Percentiles rank a stretch among this genome's conserved stretches.
Conservation (phyloP, 257 asterid genomes). For the Nyctanthes arbortristis region DNA sequence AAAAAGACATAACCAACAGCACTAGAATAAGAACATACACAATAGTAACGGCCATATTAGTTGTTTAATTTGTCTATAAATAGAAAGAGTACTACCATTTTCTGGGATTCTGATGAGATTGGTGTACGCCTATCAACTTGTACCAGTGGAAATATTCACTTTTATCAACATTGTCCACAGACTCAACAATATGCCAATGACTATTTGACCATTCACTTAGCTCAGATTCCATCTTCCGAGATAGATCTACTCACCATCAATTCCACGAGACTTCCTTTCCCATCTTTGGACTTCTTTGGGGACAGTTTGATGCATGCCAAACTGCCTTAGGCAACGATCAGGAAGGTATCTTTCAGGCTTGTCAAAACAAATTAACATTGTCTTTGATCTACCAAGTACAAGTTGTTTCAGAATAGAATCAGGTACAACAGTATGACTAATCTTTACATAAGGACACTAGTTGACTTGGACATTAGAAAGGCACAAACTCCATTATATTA, state of each 20-base stretch:
- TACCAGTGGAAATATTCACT: slow-evolving; percentile 89
- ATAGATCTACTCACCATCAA: slow-evolving; percentile 85
- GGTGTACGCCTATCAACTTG: slow-evolving; percentile 83
- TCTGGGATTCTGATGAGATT: slow-evolving; percentile 85
- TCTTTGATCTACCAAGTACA: slow-evolving; percentile 88
- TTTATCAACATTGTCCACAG: slow-evolving; percentile 80
- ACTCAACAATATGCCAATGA: slow-evolving; percentile 72
- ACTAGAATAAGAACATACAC: too few relatives aligned
- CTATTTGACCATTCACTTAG: slow-evolving; percentile 83
- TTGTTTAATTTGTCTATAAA: too few relatives aligned
- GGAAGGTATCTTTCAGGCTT: slow-evolving; percentile 98
- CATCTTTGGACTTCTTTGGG: slow-evolving; percentile 81
- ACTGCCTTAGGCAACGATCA: slow-evolving; percentile 92
- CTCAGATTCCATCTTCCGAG: slow-evolving; percentile 85
- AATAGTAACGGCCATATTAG: too few relatives aligned
- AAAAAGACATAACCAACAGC: too few relatives aligned
- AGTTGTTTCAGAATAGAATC: slow-evolving; percentile 68
- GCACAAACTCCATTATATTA: slow-evolving; percentile 17
- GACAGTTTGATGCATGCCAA: slow-evolving; percentile 80
- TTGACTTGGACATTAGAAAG: slow-evolving; percentile 53
- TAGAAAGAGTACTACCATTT: slow-evolving; percentile 53
- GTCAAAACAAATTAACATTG: slow-evolving; percentile 93
- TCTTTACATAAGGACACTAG: slow-evolving; percentile 92
- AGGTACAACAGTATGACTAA: slow-evolving; percentile 82
- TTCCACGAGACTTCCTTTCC: slow-evolving; percentile 98